Evolutionary conservation across 2,329 filamentous ascomycete species (phyloP), one percentile per base, ranked within the genome.

Genomic region (Talaromyces sp.): DNA sequence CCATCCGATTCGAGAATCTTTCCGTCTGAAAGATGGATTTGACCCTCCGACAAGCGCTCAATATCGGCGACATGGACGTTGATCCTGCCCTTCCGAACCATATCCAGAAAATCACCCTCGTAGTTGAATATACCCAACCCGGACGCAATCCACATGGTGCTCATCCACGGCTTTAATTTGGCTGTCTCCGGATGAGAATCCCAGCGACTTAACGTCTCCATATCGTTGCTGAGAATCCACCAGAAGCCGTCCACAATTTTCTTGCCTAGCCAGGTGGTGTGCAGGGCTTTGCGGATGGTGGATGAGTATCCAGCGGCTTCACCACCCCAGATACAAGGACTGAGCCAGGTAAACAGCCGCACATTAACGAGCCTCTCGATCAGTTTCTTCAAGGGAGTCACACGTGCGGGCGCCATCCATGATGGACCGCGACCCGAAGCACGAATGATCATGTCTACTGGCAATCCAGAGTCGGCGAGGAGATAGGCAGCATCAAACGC

Each of bases 281-380:
- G 83, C 21, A 86, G 66, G 58, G 83, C 78, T 3, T 67, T 65
- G 7, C 81, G 75, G 1, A 81, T 65, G 11, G 65, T 35, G 32
- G 13, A 67, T 10, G 56, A 8, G 35, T 82, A 88, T 1, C 86
- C 87, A 67, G 86, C 86, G 1, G 80, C 82, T 1, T 80, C 77
- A 9, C 86, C 77, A 9, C 86, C 87, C 86, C 88, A 93, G 14
- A 89, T 81, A 69, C 89, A 92, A 0, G 90, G 89, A 56, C 84
- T 87, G 72, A 93, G 86, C 86, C 87, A 91, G 1, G 85, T 89
- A 58, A 92, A 74, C 64, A 89, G 80, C 0, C 89, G 85, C 0
- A 84, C 88, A 32, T 83, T 82, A 4, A 88, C 81, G 4, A 91
- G 80, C 66, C 87, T 85, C 72, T 91, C 88, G 0, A 90, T 75